phyloP scores from a whole-genome alignment of 257 asterid species.

The Anisodus tanguticus region DNA sequence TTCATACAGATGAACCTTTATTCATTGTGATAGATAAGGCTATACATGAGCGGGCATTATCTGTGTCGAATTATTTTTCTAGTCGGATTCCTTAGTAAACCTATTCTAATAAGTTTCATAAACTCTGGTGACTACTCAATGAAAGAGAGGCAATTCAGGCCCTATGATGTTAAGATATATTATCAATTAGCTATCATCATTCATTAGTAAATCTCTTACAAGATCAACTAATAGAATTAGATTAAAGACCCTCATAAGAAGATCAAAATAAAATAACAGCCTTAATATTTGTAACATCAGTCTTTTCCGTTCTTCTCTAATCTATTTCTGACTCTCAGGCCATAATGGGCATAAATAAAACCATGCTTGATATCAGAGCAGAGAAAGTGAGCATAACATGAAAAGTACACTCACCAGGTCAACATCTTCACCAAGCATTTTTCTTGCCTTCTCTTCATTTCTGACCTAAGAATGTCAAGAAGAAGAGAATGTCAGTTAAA shows the following conservation, averaged over 20 bases:
- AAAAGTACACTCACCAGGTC: conserved; percentile 67
- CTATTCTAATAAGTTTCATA: neutral
- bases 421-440: conserved; percentile 85
- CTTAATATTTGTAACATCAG: neutral
- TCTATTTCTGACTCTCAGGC: neutral
- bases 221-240: neutral
- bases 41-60: neutral
- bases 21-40: neutral
- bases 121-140: neutral
- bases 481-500: conserved; percentile 7
- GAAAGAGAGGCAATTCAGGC: neutral
- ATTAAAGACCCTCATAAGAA: neutral
- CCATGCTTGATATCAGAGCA: neutral
- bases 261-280: neutral
- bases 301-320: neutral
- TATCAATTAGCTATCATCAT: neutral
- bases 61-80: neutral
- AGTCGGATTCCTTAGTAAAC: neutral
- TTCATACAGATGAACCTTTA: neutral
- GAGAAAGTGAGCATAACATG: neutral
- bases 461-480: conserved; percentile 58
- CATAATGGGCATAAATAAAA: conserved; percentile 3
- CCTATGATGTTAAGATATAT: neutral
- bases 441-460: conserved; percentile 93
- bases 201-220: neutral